Conservation (phyloP, 345 rosid species). For the Litchi chinensis region DNA sequence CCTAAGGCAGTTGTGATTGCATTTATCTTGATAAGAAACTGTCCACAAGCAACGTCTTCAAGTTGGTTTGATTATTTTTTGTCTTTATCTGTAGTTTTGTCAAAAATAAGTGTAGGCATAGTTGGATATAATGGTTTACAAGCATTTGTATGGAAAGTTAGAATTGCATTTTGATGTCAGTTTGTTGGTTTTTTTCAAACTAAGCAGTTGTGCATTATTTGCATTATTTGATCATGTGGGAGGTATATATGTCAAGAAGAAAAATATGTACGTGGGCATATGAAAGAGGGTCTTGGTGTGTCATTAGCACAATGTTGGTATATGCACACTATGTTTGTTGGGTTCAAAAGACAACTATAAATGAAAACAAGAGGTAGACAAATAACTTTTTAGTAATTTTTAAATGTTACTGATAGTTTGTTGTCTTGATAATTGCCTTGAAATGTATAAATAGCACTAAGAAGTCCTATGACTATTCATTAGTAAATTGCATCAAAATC, state of each 20-base stretch:
- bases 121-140: neutral
- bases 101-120: neutral
- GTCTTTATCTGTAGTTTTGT: neutral
- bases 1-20: neutral
- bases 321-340: neutral
- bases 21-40: neutral
- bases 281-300: neutral
- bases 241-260: neutral
- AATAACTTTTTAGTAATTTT: neutral
- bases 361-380: neutral
- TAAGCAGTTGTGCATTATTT: neutral
- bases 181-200: neutral
- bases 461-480: neutral
- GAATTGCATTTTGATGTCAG: neutral
- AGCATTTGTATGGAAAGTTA: neutral
- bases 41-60: neutral
- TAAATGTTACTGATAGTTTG: neutral
- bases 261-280: neutral
- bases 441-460: neutral
- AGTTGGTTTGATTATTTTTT: neutral
- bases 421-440: neutral
- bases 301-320: neutral
- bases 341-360: neutral
- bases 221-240: neutral
- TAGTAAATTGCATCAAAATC: too few species aligned